Conservation (phyloP, 345 rosid genomes). For the Salix koriyanagi region DNA sequence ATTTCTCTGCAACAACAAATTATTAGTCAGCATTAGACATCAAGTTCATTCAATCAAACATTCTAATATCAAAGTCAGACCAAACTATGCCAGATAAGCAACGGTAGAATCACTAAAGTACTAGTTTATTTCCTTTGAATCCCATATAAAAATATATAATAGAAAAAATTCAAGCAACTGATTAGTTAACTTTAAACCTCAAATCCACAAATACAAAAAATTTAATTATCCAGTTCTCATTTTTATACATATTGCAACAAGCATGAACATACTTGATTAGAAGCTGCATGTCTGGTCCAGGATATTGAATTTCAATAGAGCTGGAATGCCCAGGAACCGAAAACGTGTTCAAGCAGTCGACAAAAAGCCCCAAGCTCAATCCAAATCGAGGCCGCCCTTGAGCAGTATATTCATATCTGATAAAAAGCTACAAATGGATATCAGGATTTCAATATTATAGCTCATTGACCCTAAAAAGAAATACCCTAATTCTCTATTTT, state of each 20-base stretch:
- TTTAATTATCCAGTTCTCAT: neutral
- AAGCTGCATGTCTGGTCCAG: slow-evolving; percentile 97
- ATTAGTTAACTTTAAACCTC: neutral
- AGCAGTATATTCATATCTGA: slow-evolving; percentile 56
- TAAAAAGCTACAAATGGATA: slow-evolving; percentile 50
- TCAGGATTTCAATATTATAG: neutral
- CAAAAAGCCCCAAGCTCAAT: slow-evolving; percentile 78
- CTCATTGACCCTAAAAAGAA: neutral
- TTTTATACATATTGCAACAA: neutral
- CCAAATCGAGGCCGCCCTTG: slow-evolving; percentile 82
- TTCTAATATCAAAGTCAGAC: neutral
- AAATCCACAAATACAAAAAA: neutral
- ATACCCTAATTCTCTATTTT: neutral
- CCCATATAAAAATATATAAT: neutral
- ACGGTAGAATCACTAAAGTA: neutral
- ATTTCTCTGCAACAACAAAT: neutral
- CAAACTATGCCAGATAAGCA: neutral
- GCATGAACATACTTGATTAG: slow-evolving; percentile 65
- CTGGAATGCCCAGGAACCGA: slow-evolving; percentile 68
- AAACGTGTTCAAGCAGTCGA: slow-evolving; percentile 87
- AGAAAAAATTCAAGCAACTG: neutral
- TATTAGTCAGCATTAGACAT: neutral
- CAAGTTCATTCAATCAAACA: neutral
- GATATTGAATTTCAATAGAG: slow-evolving; percentile 72
- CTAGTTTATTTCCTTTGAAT: neutral